Evolutionary conservation across 2,329 filamentous ascomycete species (phyloP), one percentile per base, ranked within the genome.

Genomic region (Orbilia javanica): DNA sequence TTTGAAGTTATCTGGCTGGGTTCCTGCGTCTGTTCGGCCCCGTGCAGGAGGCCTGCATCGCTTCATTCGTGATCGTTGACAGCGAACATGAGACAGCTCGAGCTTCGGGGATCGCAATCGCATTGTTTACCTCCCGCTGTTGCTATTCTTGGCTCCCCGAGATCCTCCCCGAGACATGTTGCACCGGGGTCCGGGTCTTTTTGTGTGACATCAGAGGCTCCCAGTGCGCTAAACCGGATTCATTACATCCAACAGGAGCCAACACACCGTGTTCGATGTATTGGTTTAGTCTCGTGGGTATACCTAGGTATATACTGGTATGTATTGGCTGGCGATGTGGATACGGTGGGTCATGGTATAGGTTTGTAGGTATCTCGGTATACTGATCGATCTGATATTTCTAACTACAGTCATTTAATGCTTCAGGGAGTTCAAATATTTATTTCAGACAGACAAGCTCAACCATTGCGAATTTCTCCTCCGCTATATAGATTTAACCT

Each of bases 121-220:
- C 46, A 64, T 64, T 64, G 60, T 64, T 64, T 46, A 64, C 34
- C 4, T 60, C 36, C 65, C 48, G 25, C 27, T 18, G 46, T 11
- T 55, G 20, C 64, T 67, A 67, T 67, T 67, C 64, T 69, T 69
- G 48, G 66, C 22, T 57, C 39, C 50, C 66, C 52, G 50, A 29
- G 15, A 31, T 2, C 52, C 20, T 50, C 31, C 44, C 46, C 15
- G 63, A 52, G n/a, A 31, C 10, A 25, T 18, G n/a, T n/a, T n/a
- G n/a, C 25, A 20, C 27, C 29, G 63, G 29, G 44, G 22, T 39
- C 34, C 29, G 53, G 66, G 36, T n/a, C 18, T 25, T 22, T 36
- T 71, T 72, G 68, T 72, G 68, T 55, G 57, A 72, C 68, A 31
- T 65, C 57, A 64, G 48, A 29, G 8, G n/a, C 2, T 15, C 11